Conservation (phyloP, 805 yeast genomes). For the Tetrapisispora taiwanensis region DNA sequence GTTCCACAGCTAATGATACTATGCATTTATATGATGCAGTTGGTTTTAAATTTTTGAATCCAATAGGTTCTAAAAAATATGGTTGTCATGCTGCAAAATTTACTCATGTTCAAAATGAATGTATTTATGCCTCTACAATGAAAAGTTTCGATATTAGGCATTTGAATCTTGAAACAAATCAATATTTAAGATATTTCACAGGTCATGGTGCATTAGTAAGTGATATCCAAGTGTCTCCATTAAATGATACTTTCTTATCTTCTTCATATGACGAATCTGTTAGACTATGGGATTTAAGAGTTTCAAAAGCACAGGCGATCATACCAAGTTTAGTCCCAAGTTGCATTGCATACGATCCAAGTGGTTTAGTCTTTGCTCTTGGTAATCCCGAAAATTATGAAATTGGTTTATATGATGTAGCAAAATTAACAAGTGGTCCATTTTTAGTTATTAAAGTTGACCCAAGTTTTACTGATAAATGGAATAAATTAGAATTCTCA, state of each 20-base stretch:
- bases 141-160: conserved; percentile 68
- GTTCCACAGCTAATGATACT: conserved; percentile 72
- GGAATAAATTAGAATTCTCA: conserved; percentile 69
- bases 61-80: conserved; percentile 76
- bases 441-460: conserved; percentile 39
- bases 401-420: conserved; percentile 52
- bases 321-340: conserved; percentile 46
- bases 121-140: conserved; percentile 77
- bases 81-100: conserved; percentile 84
- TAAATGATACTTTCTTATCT: conserved; percentile 52
- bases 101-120: conserved; percentile 60
- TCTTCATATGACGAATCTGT: conserved; percentile 71
- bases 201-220: conserved; percentile 79
- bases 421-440: conserved; percentile 48
- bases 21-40: conserved; percentile 76
- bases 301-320: conserved; percentile 54
- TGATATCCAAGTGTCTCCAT: conserved; percentile 62
- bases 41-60: conserved; percentile 56
- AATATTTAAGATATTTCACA: conserved; percentile 71
- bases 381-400: conserved; percentile 37
- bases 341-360: conserved; percentile 68
- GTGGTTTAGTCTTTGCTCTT: conserved; percentile 71
- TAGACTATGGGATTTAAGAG: conserved; percentile 77
- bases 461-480: conserved; percentile 26
- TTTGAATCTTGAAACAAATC: conserved; percentile 65